These are phyloP conservation scores for Colletotrichum echinochloae DNA, from an alignment of 2,329 filamentous ascomycete genomes.

Conservation along the genomic window DNA sequence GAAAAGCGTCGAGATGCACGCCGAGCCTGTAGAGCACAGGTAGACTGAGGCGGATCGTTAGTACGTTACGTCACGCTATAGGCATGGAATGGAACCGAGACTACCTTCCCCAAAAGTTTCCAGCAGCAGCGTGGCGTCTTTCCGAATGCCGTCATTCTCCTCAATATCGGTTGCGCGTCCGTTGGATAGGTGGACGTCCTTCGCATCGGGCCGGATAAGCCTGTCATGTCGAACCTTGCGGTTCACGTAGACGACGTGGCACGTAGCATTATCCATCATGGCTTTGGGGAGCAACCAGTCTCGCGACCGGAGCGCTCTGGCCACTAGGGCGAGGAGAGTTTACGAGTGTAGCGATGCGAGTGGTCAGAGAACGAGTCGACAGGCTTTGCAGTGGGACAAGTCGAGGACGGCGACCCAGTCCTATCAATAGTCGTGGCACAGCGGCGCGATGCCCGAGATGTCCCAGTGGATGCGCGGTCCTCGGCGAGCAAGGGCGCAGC, in stretches of 20 bases:
- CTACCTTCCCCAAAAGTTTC: constrained; percentile 67
- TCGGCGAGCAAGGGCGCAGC: constrained; percentile 1
- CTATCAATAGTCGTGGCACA: constrained; percentile 17
- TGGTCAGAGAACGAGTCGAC: not conserved
- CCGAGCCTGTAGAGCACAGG: constrained; percentile 64
- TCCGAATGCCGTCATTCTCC: constrained; percentile 55
- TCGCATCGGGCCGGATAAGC: constrained; percentile 50
- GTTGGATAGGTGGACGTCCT: constrained; percentile 42
- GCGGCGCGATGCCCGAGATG: constrained; percentile 14
- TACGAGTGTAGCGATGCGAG: constrained; percentile 26
- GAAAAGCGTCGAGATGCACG: constrained; percentile 66
- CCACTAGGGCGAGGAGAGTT: constrained; percentile 51
- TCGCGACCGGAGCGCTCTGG: constrained; percentile 69
- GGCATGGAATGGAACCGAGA: constrained; percentile 40
- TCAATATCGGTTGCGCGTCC: constrained; percentile 49
- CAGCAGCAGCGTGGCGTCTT: constrained; percentile 63
- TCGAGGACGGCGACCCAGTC: constrained; percentile 37
- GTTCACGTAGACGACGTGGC: constrained; percentile 72
- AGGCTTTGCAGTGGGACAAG: constrained; percentile 27
- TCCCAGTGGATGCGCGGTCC: constrained; percentile 17
- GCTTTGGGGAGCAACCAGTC: constrained; percentile 69
- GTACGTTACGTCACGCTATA: not conserved
- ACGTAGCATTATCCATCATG: constrained; percentile 69
- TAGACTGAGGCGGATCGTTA: constrained; percentile 56
- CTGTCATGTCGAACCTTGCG: constrained; percentile 63